A percentile compares a stretch with the other conserved stretches of the same genome.
Evolutionary conservation across 2,329 filamentous ascomycete genomes (phyloP).

Genomic region (Stemphylium beticola): DNA sequence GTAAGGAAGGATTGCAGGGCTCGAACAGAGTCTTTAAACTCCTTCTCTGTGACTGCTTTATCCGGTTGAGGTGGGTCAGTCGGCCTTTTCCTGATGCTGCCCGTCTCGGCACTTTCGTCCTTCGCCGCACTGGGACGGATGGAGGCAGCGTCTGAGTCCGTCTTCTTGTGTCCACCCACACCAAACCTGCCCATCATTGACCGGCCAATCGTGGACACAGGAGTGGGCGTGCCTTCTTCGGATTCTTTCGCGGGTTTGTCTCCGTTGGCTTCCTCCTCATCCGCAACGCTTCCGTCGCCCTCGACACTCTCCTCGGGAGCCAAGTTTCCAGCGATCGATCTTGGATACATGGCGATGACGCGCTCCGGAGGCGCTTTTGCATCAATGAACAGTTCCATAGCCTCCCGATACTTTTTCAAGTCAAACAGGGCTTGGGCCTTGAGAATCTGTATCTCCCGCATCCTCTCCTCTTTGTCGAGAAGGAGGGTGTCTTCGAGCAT

Average conservation of each 20-base stretch:
- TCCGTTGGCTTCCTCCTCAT: constrained; percentile 35
- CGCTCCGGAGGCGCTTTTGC: constrained; percentile 88
- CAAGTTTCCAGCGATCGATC: constrained; percentile 79
- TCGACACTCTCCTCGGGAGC: constrained; percentile 66
- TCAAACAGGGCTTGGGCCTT: constrained; percentile 89
- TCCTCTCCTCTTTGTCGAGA: constrained; percentile 77
- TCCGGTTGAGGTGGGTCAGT: constrained; percentile 57
- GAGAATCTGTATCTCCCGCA: constrained; percentile 86
- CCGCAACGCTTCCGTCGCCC: constrained; percentile 48
- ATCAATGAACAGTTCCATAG: constrained; percentile 89
- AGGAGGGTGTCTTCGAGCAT: constrained; percentile 94
- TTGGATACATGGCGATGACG: constrained; percentile 85
- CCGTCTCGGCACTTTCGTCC: constrained; percentile 62
- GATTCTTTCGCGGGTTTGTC: constrained; percentile 28
- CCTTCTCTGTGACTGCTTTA: constrained; percentile 71
- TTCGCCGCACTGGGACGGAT: constrained; percentile 63
- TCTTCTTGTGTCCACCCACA: constrained; percentile 54
- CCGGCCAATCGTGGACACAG: constrained; percentile 39
- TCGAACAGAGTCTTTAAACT: constrained; percentile 79
- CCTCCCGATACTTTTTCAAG: constrained; percentile 79
- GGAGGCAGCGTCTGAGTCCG: constrained; percentile 60
- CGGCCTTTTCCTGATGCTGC: constrained; percentile 57
- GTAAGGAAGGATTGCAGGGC: constrained; percentile 89
- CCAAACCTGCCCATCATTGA: constrained; percentile 57
- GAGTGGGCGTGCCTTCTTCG: constrained; percentile 33